These are phyloP conservation scores for Apiospora arundinis DNA, from an alignment of 2,329 filamentous ascomycete genomes.

Conservation along the genomic window DNA sequence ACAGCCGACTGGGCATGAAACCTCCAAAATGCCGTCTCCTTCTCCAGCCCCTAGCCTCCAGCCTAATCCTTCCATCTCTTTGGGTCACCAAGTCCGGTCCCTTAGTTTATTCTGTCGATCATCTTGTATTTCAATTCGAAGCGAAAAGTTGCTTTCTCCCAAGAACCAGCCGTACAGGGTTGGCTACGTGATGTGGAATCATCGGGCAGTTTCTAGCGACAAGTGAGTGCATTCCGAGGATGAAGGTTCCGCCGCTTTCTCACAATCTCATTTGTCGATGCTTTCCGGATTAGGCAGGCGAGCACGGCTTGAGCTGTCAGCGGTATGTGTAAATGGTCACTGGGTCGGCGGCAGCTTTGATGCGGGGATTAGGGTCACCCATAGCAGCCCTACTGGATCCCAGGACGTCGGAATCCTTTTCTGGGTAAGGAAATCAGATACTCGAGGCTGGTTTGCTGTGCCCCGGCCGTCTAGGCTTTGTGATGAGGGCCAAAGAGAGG, in stretches of 20 bases:
- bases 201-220: not conserved
- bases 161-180: not conserved
- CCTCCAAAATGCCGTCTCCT: not conserved
- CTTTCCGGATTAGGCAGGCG: slow-evolving; percentile 13
- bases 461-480: not conserved
- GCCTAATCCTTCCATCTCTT: not conserved
- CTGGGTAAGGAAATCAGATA: not conserved
- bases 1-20: not conserved
- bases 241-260: not conserved
- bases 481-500: not conserved
- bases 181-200: not conserved
- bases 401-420: not conserved
- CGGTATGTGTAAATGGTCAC: slow-evolving; percentile 1
- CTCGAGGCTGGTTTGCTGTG: not conserved
- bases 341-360: slow-evolving; percentile 7
- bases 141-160: not conserved
- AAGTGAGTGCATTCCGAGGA: not conserved
- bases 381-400: slow-evolving; percentile 10
- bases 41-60: not conserved
- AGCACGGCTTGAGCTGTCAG: not conserved
- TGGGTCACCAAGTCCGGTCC: too few species aligned
- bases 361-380: slow-evolving; percentile 3
- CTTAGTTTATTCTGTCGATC: not conserved
- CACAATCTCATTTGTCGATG: not conserved
- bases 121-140: not conserved